phyloP scores from a whole-genome alignment of 257 asterid genomes.

The Nicotiana otophora region DNA sequence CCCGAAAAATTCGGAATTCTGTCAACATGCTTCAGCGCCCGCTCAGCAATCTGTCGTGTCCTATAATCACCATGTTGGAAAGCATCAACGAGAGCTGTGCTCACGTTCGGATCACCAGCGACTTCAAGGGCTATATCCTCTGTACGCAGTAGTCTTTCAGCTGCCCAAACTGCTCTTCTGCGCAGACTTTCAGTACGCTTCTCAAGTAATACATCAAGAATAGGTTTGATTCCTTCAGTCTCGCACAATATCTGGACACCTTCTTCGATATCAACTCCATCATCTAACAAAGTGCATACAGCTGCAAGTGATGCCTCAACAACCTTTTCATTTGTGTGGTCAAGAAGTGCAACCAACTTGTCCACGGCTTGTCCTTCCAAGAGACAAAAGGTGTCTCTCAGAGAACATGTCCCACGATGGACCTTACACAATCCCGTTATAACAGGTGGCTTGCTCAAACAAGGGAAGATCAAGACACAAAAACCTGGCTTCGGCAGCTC shows the following conservation, averaged over 20 bases:
- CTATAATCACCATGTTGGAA: constrained; percentile 80
- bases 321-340: constrained; percentile 75
- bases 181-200: constrained; percentile 65
- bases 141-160: constrained; percentile 65
- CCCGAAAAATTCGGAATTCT: constrained; percentile 89
- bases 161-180: constrained; percentile 87
- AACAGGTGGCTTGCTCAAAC: constrained; percentile 56
- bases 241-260: constrained; percentile 67
- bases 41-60: constrained; percentile 90
- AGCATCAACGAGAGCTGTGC: constrained; percentile 88
- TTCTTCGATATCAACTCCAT: constrained; percentile 64
- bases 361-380: constrained; percentile 82
- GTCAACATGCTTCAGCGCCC: constrained; percentile 75
- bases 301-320: constrained; percentile 94
- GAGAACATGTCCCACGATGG: constrained; percentile 67
- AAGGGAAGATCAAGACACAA: constrained; percentile 60
- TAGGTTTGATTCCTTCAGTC: constrained; percentile 65
- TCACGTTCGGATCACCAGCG: constrained; percentile 63
- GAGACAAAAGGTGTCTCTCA: constrained; percentile 72
- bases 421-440: constrained; percentile 63
- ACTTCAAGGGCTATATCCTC: constrained; percentile 60
- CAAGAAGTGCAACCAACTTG: constrained; percentile 73
- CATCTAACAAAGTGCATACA: constrained; percentile 69
- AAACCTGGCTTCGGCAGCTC: constrained; percentile 56
- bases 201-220: constrained; percentile 67